Evolutionary conservation across 176 grass and related monocot genomes (phyloP).

Genomic region (Lolium perenne): DNA sequence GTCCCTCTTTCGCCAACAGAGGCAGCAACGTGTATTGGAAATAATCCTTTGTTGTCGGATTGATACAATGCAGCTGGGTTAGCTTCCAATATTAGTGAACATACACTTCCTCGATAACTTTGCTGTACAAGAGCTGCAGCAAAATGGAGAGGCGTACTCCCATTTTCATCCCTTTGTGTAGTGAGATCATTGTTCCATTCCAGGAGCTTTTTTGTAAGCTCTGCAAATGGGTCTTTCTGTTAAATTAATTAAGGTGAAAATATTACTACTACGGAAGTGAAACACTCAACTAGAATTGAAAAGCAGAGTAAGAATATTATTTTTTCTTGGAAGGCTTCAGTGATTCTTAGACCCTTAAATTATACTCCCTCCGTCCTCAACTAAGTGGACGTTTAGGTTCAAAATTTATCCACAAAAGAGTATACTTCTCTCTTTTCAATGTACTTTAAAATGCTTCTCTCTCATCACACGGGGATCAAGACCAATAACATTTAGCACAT

Average conservation of each 20-base stretch:
- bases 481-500: no score
- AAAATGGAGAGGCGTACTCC: conserved; percentile 24
- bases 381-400: no score
- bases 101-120: conserved; percentile 27
- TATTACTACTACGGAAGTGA: neutral
- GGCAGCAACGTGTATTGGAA: conserved; percentile 7
- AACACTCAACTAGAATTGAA: neutral
- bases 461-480: no score
- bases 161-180: conserved; percentile 25
- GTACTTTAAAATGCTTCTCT: no score
- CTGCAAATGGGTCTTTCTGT: neutral
- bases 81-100: conserved; percentile 8
- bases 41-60: neutral
- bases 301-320: neutral
- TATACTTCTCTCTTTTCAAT: no score
- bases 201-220: conserved; percentile 20
- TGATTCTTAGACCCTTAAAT: neutral
- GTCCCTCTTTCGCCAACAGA: conserved; percentile 15
- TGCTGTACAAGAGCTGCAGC: neutral
- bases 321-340: neutral
- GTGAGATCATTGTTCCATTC: conserved; percentile 21
- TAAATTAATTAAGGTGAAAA: neutral
- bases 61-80: conserved; percentile 28
- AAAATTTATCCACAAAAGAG: no score
- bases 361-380: no score